Evolutionary conservation across 108 stramenopile species (phyloP).

Genomic region (Cyclostephanos invisitatus): DNA sequence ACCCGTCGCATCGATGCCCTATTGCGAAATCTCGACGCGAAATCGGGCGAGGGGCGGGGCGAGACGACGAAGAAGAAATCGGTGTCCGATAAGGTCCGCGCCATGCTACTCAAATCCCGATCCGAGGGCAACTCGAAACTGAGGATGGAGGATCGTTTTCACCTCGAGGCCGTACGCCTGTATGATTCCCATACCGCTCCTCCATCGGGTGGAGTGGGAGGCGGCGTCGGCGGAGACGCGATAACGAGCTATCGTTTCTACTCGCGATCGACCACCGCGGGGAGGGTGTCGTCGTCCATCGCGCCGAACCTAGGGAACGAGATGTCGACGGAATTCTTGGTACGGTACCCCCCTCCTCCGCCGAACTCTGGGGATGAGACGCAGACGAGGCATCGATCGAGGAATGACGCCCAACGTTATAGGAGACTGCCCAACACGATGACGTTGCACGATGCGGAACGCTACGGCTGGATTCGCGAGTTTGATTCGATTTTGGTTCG

Average conservation of each 20-base stretch:
- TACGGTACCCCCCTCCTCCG: not conserved
- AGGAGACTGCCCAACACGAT: conserved; percentile 49
- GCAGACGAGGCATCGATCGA: not conserved
- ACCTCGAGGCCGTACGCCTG: conserved; percentile 62
- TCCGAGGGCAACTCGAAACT: conserved; percentile 61
- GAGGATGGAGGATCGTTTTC: conserved; percentile 68
- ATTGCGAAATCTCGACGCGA: conserved; percentile 41
- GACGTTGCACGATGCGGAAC: conserved; percentile 47
- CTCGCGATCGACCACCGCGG: conserved; percentile 42
- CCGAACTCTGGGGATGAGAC: not conserved
- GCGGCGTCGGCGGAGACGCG: not conserved
- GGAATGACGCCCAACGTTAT: conserved; percentile 6
- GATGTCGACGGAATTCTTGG: conserved; percentile 35
- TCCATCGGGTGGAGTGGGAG: too few relatives aligned
- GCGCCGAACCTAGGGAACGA: conserved; percentile 24
- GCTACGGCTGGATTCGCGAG: conserved; percentile 39
- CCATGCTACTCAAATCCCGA: conserved; percentile 74
- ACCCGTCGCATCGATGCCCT: conserved; percentile 45
- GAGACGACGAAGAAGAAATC: conserved; percentile 55
- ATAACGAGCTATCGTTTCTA: conserved; percentile 40
- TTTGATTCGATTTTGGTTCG: conserved; percentile 50
- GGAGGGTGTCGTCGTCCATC: conserved; percentile 35
- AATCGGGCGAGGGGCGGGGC: conserved; percentile 13
- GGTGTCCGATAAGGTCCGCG: conserved; percentile 66
- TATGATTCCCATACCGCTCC: conserved; percentile 14